Percentiles rank a stretch among this genome's conserved stretches.
Evolutionary conservation across 352 stramenopile genomes (phyloP).

Genomic region (Phytophthora kernoviae): DNA sequence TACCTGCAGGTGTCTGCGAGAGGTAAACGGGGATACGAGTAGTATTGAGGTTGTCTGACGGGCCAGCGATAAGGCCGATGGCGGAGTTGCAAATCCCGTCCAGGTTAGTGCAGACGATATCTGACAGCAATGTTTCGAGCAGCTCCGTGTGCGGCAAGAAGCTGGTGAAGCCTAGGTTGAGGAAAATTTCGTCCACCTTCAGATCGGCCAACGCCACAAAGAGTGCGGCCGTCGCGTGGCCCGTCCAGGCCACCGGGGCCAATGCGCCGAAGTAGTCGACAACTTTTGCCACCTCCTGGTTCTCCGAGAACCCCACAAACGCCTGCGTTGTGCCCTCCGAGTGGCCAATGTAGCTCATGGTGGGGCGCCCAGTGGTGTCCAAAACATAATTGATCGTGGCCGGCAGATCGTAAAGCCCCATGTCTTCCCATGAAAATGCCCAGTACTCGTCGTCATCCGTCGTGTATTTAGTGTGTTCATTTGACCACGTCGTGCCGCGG

Average conservation of each 20-base stretch:
- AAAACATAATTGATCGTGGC: constrained; percentile 60
- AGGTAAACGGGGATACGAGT: constrained; percentile 60
- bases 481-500: constrained; percentile 59
- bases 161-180: constrained; percentile 36
- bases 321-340: constrained; percentile 58
- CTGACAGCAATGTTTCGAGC: constrained; percentile 28
- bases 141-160: constrained; percentile 38
- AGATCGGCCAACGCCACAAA: constrained; percentile 42
- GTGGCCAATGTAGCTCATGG: constrained; percentile 59
- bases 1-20: constrained; percentile 54
- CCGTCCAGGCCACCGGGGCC: constrained; percentile 44
- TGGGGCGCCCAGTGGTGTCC: constrained; percentile 31
- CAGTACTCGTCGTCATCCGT: constrained; percentile 46
- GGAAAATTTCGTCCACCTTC: constrained; percentile 48
- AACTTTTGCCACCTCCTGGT: constrained; percentile 54
- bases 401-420: constrained; percentile 52
- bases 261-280: constrained; percentile 58
- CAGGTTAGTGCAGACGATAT: constrained; percentile 44
- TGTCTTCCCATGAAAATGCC: constrained; percentile 57
- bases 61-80: constrained; percentile 45
- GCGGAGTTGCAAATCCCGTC: constrained; percentile 45
- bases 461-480: constrained; percentile 40
- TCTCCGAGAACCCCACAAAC: constrained; percentile 51
- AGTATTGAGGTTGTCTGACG: constrained; percentile 51
- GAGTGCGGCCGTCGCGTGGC: constrained; percentile 26